Evolutionary conservation across 192 early-diverging fungal species (phyloP), one percentile per base, ranked within the genome.

Genomic region (Thamnidium elegans): DNA sequence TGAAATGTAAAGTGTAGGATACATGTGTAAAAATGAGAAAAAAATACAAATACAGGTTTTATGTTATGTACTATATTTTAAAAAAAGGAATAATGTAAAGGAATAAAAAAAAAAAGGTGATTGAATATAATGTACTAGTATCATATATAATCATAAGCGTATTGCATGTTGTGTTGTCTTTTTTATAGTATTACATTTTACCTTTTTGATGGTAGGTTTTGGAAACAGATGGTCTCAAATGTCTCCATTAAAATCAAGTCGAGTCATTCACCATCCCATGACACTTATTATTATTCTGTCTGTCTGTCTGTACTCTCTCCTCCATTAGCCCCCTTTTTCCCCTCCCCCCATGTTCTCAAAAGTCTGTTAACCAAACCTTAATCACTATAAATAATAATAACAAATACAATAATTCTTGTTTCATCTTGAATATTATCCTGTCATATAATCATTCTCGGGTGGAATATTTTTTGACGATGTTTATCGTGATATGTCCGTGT

Each of bases 151-250:
- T 39, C 36, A 39, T 39, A 10, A 39, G 36, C 4, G 26, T 26
- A 26, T 26, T 26, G 36, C 36, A 39, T 39, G 36, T 39, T 39
- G 36, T 39, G 36, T 39, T 10, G 36, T 10, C 36, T 36, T 30
- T 36, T 15, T 55, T 48, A 34, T 55, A n/a, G n/a, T 36, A 32
- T 39, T 31, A 32, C n/a, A 17, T 34, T 55, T 36, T 55, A 9
- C 32, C 13, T 47, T 47, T 47, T 47, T 47, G 39, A 60, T 39
- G 39, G 39, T 39, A 30, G 39, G n/a, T 45, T 46, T 60, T 47
- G 30, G 47, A 62, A 50, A 36, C 60, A 50, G 44, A 62, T 62
- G 60, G 60, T 62, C 60, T 62, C 60, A 62, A 62, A 62, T 62
- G 60, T 62, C 60, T 48, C 15, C 15, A 48, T 48, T 17, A 17